A percentile compares a stretch with the other conserved stretches of the same genome.
Conservation (phyloP, 768 basidiomycete genomes). For the Boletus huronensis region DNA sequence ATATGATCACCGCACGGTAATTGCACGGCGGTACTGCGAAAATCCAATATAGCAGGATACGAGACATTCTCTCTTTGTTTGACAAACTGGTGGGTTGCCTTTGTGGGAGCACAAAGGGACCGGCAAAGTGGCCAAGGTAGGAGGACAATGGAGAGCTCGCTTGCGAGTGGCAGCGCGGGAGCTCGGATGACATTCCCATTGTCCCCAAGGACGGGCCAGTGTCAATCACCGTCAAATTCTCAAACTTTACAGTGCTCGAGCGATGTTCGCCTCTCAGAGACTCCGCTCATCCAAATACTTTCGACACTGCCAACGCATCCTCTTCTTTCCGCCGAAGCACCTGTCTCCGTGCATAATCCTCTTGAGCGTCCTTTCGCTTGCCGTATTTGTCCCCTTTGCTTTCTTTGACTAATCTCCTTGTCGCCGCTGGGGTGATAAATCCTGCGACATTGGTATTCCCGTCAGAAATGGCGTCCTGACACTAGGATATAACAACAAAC, state of each 20-base stretch:
- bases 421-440: conserved; percentile 85
- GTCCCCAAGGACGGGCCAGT: conserved; percentile 4
- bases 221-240: neutral
- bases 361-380: conserved; percentile 73
- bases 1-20: conserved; percentile 1
- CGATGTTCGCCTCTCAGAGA: conserved; percentile 1
- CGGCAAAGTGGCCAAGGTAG: conserved; percentile 8
- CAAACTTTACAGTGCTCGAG: neutral
- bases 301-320: conserved; percentile 77
- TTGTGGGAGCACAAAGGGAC: conserved; percentile 29
- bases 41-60: neutral
- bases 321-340: conserved; percentile 63
- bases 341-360: conserved; percentile 60
- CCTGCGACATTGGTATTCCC: conserved; percentile 44
- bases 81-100: conserved; percentile 21
- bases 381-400: conserved; percentile 81
- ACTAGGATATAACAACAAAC: conserved; percentile 39
- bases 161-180: conserved; percentile 7
- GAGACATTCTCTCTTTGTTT: conserved; percentile 23
- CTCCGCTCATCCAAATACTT: conserved; percentile 76
- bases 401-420: conserved; percentile 65
- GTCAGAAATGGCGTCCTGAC: neutral
- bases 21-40: neutral
- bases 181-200: conserved; percentile 10
- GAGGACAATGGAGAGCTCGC: conserved; percentile 32